Percentiles rank a stretch among this genome's conserved stretches.
These are phyloP conservation scores for Schizopora paradoxa DNA, from an alignment of 1,284 basidiomycete species.

Conservation along the genomic window DNA sequence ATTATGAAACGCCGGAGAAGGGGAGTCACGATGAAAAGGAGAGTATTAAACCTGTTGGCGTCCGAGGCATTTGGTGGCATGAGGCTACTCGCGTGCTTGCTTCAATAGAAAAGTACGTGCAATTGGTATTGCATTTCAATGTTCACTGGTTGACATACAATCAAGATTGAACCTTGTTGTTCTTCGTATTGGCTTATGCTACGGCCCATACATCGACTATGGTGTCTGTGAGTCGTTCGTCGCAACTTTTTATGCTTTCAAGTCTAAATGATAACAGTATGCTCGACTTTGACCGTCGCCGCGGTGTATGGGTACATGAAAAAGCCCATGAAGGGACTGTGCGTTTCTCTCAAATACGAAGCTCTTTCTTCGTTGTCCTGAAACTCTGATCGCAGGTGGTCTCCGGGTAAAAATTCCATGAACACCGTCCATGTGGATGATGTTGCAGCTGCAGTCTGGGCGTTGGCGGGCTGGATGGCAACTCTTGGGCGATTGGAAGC, in stretches of 20 bases:
- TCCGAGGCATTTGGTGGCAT: slow-evolving; percentile 85
- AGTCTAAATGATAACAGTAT: slow-evolving; percentile 37
- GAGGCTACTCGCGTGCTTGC: slow-evolving; percentile 76
- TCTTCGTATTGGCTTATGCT: slow-evolving; percentile 63
- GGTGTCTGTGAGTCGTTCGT: slow-evolving; percentile 55
- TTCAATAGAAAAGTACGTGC: slow-evolving; percentile 60
- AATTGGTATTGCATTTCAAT: not conserved
- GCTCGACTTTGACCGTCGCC: slow-evolving; percentile 69
- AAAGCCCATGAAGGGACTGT: slow-evolving; percentile 85
- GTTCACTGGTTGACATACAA: slow-evolving; percentile 1
- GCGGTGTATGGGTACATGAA: slow-evolving; percentile 80
- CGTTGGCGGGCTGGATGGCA: slow-evolving; percentile 71
- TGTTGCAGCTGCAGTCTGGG: slow-evolving; percentile 70
- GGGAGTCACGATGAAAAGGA: slow-evolving; percentile 66
- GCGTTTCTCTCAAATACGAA: slow-evolving; percentile 27
- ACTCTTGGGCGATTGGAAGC: slow-evolving; percentile 58
- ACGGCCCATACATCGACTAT: slow-evolving; percentile 71
- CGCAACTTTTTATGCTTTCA: slow-evolving; percentile 13
- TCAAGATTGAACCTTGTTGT: slow-evolving; percentile 76
- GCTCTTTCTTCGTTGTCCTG: slow-evolving; percentile 14
- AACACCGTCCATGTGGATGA: slow-evolving; percentile 80
- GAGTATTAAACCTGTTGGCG: slow-evolving; percentile 67
- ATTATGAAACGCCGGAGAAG: slow-evolving; percentile 75
- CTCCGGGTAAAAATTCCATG: slow-evolving; percentile 73
- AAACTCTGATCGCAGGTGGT: slow-evolving; percentile 47